Base-by-base conservation (phyloP, 306 rosid species). In the Alnus glutinosa region DNA sequence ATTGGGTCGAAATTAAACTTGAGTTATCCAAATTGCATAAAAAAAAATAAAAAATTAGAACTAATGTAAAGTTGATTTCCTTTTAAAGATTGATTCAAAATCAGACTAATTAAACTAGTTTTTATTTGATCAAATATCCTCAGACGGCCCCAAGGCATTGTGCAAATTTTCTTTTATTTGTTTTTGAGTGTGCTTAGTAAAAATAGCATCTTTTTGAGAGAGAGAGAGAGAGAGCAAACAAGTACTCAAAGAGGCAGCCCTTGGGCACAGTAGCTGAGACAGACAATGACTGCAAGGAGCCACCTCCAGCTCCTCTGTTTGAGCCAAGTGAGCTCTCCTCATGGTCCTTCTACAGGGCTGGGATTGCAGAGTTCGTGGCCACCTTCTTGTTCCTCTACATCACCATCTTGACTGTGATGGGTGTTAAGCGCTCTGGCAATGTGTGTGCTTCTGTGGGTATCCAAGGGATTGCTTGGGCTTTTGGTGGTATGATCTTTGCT, bases 381-480 rank as follows among this genome's bases (percentile, higher is more conserved):
- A 94, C 97, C 3, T 90, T 94, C 90, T 73, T 94, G 89, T 92
- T 94, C 87, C 94, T 94, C 44, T 94, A 92, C 91, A 92, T 94
- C 80, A 88, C 97, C 30, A 49, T 94, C 48, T 77, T 92, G 75
- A 94, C 98, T 37, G 98, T 92, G 0, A 94, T 92, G 93, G 98
- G 97, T n/a, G 92, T 89, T 2, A 77, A 55, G 28, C 87, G 84
- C 28, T 72, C 89, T 16, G 58, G 84, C 0, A 30, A 6, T 58
- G 90, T 80, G 84, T 94, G 98, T 82, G 49, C 85, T 77, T 72
- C 90, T 75, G 98, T 94, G 48, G 97, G 98, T 51, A 79, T 88
- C 77, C 98, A 92, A 61, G 98, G 98, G 7, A 94, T 94, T 81
- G 98, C 98, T 66, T 94, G 98, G 98, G 92, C 98, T 73, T 94